Percentiles rank a stretch among this genome's conserved stretches.
These are phyloP conservation scores for Scedosporium boydii DNA, from an alignment of 2,329 filamentous ascomycete genomes.

Conservation along the genomic window DNA sequence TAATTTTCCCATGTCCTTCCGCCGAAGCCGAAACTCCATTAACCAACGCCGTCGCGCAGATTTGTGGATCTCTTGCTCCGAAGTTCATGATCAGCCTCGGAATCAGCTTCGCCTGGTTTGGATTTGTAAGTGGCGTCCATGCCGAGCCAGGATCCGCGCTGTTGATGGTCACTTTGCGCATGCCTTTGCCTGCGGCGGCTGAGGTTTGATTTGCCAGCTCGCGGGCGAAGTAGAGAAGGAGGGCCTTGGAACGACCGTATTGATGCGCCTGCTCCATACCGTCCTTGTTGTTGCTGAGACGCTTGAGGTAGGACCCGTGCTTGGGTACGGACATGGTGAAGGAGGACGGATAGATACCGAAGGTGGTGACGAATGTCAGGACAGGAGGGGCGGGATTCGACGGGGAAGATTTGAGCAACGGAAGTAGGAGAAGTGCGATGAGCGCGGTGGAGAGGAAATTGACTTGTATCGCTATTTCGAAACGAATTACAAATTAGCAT, in stretches of 20 bases:
- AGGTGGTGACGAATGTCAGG: constrained; percentile 26
- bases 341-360: constrained; percentile 26
- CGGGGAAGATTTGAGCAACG: constrained; percentile 21
- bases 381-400: constrained; percentile 22
- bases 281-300: constrained; percentile 25
- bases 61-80: constrained; percentile 22
- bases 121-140: constrained; percentile 26
- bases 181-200: constrained; percentile 12
- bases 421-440: constrained; percentile 22
- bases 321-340: constrained; percentile 25
- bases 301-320: constrained; percentile 22
- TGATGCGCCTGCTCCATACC: constrained; percentile 26
- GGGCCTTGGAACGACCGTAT: constrained; percentile 26
- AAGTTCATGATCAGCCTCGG: constrained; percentile 28
- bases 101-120: constrained; percentile 24
- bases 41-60: constrained; percentile 26
- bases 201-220: constrained; percentile 22
- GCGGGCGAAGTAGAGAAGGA: constrained; percentile 26
- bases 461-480: constrained; percentile 21
- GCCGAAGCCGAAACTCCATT: constrained; percentile 23
- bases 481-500: background rate
- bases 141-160: constrained; percentile 28
- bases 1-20: constrained; percentile 24
- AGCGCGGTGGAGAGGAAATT: constrained; percentile 26
- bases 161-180: constrained; percentile 23